These are phyloP conservation scores for Stentor coeruleus DNA, from an alignment of 73 alveolate genomes.

Conservation along the genomic window DNA sequence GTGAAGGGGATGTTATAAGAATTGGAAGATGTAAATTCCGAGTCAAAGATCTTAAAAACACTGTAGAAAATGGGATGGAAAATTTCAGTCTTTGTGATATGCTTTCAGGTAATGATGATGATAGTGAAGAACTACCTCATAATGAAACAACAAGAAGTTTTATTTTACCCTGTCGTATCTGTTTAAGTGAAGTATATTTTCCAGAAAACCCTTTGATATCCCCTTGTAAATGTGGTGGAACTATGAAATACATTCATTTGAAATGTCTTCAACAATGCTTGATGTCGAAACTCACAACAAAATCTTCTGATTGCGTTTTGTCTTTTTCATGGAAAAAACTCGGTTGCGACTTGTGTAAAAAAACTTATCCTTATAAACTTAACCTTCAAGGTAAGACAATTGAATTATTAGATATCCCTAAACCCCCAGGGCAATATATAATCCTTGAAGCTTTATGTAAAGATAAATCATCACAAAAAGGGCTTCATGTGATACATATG, in stretches of 20 bases:
- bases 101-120: neutral
- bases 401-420: slow-evolving; percentile 44
- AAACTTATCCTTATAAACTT: slow-evolving; percentile 65
- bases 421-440: slow-evolving; percentile 30
- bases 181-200: slow-evolving; percentile 30
- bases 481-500: slow-evolving; percentile 25
- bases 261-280: slow-evolving; percentile 78
- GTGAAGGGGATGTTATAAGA: slow-evolving; percentile 48
- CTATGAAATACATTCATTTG: slow-evolving; percentile 77
- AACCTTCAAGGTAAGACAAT: slow-evolving; percentile 5
- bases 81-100: neutral
- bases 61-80: neutral
- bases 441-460: slow-evolving; percentile 22
- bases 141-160: too few species aligned
- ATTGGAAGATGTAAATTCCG: slow-evolving; percentile 62
- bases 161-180: slow-evolving; percentile 32
- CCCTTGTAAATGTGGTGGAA: slow-evolving; percentile 88
- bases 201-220: slow-evolving; percentile 75
- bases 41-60: slow-evolving; percentile 51
- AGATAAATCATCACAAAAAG: slow-evolving; percentile 14
- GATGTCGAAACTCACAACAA: slow-evolving; percentile 35
- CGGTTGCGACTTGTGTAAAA: slow-evolving; percentile 87
- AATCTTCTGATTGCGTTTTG: slow-evolving; percentile 36
- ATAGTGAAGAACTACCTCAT: slow-evolving; percentile 68
- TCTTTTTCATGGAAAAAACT: slow-evolving; percentile 67